Percentiles rank a stretch among this genome's conserved stretches.
Conservation (phyloP, 208 protist genomes). For the Phytomonas francai region DNA sequence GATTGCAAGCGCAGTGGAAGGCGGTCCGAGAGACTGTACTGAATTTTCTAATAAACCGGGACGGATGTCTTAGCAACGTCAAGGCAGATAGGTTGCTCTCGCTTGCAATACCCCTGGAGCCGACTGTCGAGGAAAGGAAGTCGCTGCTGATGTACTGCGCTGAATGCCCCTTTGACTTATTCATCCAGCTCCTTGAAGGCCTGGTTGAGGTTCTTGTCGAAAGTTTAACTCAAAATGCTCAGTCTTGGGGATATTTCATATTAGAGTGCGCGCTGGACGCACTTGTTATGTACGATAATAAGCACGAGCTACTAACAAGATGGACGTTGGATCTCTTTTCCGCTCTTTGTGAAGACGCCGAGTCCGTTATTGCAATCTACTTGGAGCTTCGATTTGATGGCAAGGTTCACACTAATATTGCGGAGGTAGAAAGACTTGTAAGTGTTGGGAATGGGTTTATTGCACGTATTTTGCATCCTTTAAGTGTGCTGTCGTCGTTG, state of each 20-base stretch:
- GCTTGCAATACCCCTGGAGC: slow-evolving; percentile 14
- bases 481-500: slow-evolving; percentile 16
- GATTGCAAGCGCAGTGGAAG: background rate
- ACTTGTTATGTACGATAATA: slow-evolving; percentile 18
- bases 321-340: slow-evolving; percentile 19
- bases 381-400: slow-evolving; percentile 18
- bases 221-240: slow-evolving; percentile 29
- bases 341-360: slow-evolving; percentile 21
- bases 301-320: slow-evolving; percentile 9
- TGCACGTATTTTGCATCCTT: background rate
- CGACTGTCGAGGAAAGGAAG: slow-evolving; percentile 25
- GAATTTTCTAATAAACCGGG: slow-evolving; percentile 35
- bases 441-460: slow-evolving; percentile 7
- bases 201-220: slow-evolving; percentile 36
- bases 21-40: slow-evolving; percentile 38
- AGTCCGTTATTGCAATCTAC: slow-evolving; percentile 23
- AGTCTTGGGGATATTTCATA: slow-evolving; percentile 53
- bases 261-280: slow-evolving; percentile 16
- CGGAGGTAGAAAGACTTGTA: slow-evolving; percentile 31
- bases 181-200: slow-evolving; percentile 31
- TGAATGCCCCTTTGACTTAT: slow-evolving; percentile 21
- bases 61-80: slow-evolving; percentile 31
- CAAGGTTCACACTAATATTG: slow-evolving; percentile 12
- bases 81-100: slow-evolving; percentile 55
- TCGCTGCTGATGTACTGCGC: slow-evolving; percentile 21